Evolutionary conservation across 768 basidiomycete species (phyloP).

Genomic region (Clavulina sp.): DNA sequence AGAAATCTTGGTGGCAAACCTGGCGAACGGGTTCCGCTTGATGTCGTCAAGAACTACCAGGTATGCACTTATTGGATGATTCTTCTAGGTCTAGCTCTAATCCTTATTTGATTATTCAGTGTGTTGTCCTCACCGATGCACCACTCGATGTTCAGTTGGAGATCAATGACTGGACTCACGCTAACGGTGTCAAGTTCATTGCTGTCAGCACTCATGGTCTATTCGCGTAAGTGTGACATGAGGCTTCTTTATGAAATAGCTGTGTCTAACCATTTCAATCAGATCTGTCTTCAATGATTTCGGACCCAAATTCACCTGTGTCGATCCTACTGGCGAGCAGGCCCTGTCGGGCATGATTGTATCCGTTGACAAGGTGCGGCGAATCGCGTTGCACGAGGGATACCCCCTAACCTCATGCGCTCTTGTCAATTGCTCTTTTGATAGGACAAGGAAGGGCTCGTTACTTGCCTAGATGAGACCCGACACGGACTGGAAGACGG

Average conservation of each 20-base stretch:
- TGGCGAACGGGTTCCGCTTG: slow-evolving; percentile 62
- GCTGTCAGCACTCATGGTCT: slow-evolving; percentile 81
- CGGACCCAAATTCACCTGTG: slow-evolving; percentile 82
- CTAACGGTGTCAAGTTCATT: slow-evolving; percentile 79
- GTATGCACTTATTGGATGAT: slow-evolving; percentile 25
- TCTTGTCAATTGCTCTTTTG: no score
- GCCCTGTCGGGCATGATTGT: slow-evolving; percentile 91
- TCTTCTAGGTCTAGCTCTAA: neutral
- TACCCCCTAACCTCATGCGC: slow-evolving; percentile 7
- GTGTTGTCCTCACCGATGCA: slow-evolving; percentile 72
- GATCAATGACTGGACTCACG: slow-evolving; percentile 90
- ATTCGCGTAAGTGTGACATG: slow-evolving; percentile 50
- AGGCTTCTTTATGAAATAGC: neutral
- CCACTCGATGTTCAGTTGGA: slow-evolving; percentile 71
- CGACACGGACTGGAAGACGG: slow-evolving; percentile 98
- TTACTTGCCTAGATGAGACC: slow-evolving; percentile 92
- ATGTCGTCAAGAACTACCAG: slow-evolving; percentile 77
- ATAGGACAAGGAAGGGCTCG: slow-evolving; percentile 79
- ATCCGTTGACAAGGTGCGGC: slow-evolving; percentile 64
- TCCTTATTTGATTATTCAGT: slow-evolving; percentile 28
- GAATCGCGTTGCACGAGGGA: no score
- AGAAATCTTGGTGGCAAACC: slow-evolving; percentile 61
- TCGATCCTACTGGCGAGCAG: slow-evolving; percentile 96
- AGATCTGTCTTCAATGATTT: slow-evolving; percentile 96
- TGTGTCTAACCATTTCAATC: slow-evolving; percentile 2